Evolutionary conservation across 2,329 filamentous ascomycete genomes (phyloP), one percentile per base, ranked within the genome.

Genomic region (Fusarium sp.): DNA sequence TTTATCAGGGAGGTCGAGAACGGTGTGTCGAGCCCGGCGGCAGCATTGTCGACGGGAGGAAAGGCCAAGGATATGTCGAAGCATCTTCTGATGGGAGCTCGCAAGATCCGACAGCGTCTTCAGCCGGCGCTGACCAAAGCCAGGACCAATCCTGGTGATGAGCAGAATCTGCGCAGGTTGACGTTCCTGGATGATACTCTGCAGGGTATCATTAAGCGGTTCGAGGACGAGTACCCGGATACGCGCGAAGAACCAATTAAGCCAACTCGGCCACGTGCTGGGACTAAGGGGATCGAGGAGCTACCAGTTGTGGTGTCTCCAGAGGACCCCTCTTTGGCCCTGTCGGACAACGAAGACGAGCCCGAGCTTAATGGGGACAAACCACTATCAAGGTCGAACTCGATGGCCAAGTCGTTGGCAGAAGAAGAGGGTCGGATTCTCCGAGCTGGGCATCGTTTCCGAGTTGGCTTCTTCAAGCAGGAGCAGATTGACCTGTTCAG

Each of bases 161-260:
- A 95, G 73, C 85, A 90, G 71, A 93, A 91, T 71, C 93, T 97
- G 78, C 89, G 95, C 90, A 88, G 86, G 90, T 88, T 98, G 18
- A 85, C 92, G 44, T 97, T 97, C 87, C 88, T 99, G 31, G 94
- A 98, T 75, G 86, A 92, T 65, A 98, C 96, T 0, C 86, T 99
- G 10, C 88, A 94, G 75, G 91, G 92, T 71, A 98, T 98, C 82
- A 98, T 98, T 76, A 91, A 94, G 78, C 92, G 96, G 30, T 99
- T 98, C 78, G 96, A 98, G 79, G 93, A 97, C 78, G 95, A 98
- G 80, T 98, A 94, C 75, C 96, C 96, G 0, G 95, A 98, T 77
- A 97, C 93, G 1, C 90, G 94, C 37, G 84, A 75, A 74, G 84
- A 75, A 72, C 47, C 72, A 10, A 51, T 37, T 8, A 63, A 53